These are phyloP conservation scores for Pistacia atlantica DNA, from an alignment of 345 rosid species.

Conservation along the genomic window DNA sequence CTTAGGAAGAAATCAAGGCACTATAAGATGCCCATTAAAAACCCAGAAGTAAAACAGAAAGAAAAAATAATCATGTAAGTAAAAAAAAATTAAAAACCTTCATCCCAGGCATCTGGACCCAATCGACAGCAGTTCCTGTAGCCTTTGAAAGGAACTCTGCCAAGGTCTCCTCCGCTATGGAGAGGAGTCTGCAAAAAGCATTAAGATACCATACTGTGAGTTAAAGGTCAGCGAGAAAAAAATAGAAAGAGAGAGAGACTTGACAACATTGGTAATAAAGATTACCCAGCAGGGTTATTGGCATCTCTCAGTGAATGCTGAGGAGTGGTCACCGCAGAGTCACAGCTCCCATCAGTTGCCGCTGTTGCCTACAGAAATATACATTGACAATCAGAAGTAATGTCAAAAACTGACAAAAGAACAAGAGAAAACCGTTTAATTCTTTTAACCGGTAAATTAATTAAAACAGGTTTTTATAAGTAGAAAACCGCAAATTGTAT, in stretches of 20 bases:
- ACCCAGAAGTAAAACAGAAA: not conserved
- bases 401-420: conserved; percentile 10
- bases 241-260: not conserved
- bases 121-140: conserved; percentile 99
- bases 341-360: conserved; percentile 91
- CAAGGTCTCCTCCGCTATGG: conserved; percentile 99
- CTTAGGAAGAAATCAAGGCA: not conserved
- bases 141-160: conserved; percentile 99
- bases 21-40: not conserved
- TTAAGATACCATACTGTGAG: conserved; percentile 1
- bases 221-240: not conserved
- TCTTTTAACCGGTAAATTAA: conserved; percentile 2
- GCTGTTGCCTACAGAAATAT: conserved; percentile 55
- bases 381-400: conserved; percentile 2
- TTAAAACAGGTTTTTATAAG: not conserved
- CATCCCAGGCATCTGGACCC: conserved; percentile 99
- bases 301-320: conserved; percentile 95
- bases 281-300: conserved; percentile 97
- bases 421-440: not conserved
- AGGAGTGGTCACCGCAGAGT: conserved; percentile 94
- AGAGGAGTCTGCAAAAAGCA: conserved; percentile 75
- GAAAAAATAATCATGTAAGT: not conserved
- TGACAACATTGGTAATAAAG: not conserved
- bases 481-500: not conserved
- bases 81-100: conserved; percentile 55